These are phyloP conservation scores for Quercus mongolica DNA, from an alignment of 306 rosid genomes.

Conservation along the genomic window DNA sequence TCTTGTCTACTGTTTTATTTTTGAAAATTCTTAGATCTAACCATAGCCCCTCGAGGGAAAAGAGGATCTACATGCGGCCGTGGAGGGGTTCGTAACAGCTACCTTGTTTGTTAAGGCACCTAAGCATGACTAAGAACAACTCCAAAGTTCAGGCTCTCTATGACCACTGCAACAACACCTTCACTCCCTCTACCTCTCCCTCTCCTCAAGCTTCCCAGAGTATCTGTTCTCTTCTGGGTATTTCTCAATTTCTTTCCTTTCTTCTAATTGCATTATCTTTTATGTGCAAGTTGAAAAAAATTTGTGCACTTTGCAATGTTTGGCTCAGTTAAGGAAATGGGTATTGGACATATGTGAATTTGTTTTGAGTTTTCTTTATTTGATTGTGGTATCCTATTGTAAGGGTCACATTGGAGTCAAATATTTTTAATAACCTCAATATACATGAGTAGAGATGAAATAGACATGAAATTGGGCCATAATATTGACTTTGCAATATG, in stretches of 20 bases:
- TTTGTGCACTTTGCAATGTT: not conserved
- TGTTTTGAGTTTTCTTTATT: not conserved
- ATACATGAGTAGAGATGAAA: not conserved
- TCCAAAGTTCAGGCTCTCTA: conserved; percentile 66
- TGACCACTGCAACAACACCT: conserved; percentile 59
- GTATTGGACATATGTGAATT: not conserved
- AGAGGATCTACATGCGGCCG: too few species aligned
- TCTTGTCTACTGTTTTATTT: too few species aligned
- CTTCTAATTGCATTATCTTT: not conserved
- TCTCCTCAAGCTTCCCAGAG: conserved; percentile 45
- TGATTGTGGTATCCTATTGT: not conserved
- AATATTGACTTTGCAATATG: not conserved
- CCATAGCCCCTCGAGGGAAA: too few species aligned
- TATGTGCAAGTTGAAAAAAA: not conserved
- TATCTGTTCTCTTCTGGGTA: conserved; percentile 74
- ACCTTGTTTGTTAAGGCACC: too few species aligned
- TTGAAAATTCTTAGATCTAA: too few species aligned
- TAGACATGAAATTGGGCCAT: not conserved
- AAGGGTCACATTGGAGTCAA: not conserved
- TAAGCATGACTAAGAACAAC: conserved; percentile 38
- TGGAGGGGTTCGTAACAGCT: too few species aligned
- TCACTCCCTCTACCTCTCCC: conserved; percentile 51
- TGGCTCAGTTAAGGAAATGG: not conserved
- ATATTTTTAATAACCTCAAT: not conserved
- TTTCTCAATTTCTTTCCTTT: conserved; percentile 4